Percentiles rank a stretch among this genome's conserved stretches.
Conservation (phyloP, 192 early-diverging fungal genomes). For the Coemansia sp. region DNA sequence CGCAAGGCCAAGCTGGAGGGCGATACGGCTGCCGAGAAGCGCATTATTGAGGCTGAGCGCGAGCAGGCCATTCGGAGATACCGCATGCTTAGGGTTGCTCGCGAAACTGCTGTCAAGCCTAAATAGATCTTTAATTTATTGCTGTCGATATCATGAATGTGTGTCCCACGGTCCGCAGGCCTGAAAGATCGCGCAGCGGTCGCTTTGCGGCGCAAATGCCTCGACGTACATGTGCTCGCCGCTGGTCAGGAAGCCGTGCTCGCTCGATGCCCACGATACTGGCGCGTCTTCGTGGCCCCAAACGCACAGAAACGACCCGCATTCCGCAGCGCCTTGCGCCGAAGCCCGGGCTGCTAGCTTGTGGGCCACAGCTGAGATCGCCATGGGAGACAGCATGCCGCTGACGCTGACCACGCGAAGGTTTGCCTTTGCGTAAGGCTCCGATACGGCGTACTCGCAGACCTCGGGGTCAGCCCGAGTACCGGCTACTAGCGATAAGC, state of each 20-base stretch:
- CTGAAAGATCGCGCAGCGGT: conserved; percentile 34
- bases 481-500: conserved; percentile 1
- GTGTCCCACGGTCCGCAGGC: conserved; percentile 49
- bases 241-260: conserved; percentile 33
- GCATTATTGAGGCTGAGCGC: conserved; percentile 44
- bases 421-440: not conserved
- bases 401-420: conserved; percentile 9
- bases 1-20: conserved; percentile 35
- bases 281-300: conserved; percentile 52
- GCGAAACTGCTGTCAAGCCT: conserved; percentile 13
- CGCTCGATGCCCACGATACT: conserved; percentile 28
- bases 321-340: not conserved
- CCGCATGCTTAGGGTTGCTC: conserved; percentile 42
- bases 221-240: conserved; percentile 50
- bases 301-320: conserved; percentile 23
- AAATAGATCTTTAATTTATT: conserved; percentile 2
- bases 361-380: conserved; percentile 14
- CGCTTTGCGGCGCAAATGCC: not conserved
- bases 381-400: conserved; percentile 30
- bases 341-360: not conserved
- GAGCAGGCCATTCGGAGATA: conserved; percentile 46
- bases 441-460: conserved; percentile 19
- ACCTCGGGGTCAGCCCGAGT: not conserved
- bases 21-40: conserved; percentile 46
- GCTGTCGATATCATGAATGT: conserved; percentile 17